Percentiles rank a stretch among this genome's conserved stretches.
These are phyloP conservation scores for Leptographium procerum DNA, from an alignment of 2,329 filamentous ascomycete species.

Conservation along the genomic window DNA sequence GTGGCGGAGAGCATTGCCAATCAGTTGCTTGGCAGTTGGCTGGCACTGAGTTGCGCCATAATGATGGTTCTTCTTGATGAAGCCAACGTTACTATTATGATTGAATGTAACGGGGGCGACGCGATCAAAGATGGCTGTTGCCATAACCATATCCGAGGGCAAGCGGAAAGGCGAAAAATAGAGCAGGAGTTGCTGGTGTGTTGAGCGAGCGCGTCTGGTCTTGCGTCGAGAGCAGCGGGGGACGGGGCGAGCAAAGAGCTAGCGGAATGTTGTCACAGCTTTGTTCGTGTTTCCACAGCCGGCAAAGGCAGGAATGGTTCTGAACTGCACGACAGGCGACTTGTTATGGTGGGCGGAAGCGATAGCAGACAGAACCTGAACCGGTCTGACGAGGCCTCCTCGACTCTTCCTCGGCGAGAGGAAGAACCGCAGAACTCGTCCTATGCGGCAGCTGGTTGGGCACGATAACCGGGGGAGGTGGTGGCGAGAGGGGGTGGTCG, in stretches of 20 bases:
- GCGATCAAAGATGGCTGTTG: slow-evolving; percentile 44
- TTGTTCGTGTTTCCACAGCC: slow-evolving; percentile 5
- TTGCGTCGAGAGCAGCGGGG: background rate
- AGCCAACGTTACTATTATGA: slow-evolving; percentile 33
- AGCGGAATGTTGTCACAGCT: background rate
- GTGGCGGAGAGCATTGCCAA: slow-evolving; percentile 75
- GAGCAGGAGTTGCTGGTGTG: slow-evolving; percentile 8
- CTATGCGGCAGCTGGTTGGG: slow-evolving; percentile 98
- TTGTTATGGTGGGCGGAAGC: slow-evolving; percentile 93
- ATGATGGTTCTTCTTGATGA: slow-evolving; percentile 31
- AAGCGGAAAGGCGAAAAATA: slow-evolving; percentile 5
- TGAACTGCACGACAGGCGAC: slow-evolving; percentile 14
- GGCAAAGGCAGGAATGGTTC: background rate
- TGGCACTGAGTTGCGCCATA: slow-evolving; percentile 22
- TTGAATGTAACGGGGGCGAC: slow-evolving; percentile 37
- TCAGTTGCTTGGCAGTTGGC: slow-evolving; percentile 61
- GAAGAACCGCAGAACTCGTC: slow-evolving; percentile 96
- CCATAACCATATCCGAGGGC: slow-evolving; percentile 50
- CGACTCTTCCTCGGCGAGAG: slow-evolving; percentile 99
- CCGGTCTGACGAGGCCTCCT: slow-evolving; percentile 91
- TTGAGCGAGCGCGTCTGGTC: background rate
- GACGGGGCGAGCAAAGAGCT: no score
- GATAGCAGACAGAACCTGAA: slow-evolving; percentile 84
- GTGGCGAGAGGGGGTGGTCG: slow-evolving; percentile 24
- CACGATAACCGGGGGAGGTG: slow-evolving; percentile 43